Percentiles rank a stretch among this genome's conserved stretches.
phyloP scores from a whole-genome alignment of 169 alveolate genomes.

The Cryptosporidium ryanae region DNA sequence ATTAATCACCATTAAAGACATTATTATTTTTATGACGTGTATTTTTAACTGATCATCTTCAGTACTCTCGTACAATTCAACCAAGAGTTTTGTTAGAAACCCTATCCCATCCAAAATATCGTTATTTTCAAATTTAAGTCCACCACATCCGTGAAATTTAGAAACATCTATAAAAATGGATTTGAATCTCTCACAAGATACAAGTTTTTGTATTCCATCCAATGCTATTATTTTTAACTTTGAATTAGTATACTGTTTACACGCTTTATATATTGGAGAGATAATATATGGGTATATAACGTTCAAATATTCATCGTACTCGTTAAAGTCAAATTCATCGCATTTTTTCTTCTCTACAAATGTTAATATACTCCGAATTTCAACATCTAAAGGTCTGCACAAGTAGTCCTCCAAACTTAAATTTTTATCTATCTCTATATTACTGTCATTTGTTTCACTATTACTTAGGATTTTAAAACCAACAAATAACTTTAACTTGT shows the following conservation, averaged over 20 bases:
- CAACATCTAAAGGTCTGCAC: conserved; percentile 4
- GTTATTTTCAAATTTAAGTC: background rate
- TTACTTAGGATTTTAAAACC: conserved; percentile 13
- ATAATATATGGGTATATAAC: conserved; percentile 40
- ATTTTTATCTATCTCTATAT: conserved; percentile 14
- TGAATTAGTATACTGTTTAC: conserved; percentile 28
- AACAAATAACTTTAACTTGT: conserved; percentile 46
- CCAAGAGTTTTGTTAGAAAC: conserved; percentile 14
- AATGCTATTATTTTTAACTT: conserved; percentile 22
- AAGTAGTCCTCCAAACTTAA: conserved; percentile 9
- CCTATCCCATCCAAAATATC: conserved; percentile 10
- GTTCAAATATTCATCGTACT: conserved; percentile 24
- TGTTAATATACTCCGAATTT: conserved; percentile 12
- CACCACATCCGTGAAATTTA: conserved; percentile 42
- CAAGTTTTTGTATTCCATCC: conserved; percentile 58
- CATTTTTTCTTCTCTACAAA: conserved; percentile 30
- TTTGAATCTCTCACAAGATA: conserved; percentile 16
- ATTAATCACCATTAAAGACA: conserved; percentile 19
- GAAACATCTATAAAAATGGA: conserved; percentile 3
- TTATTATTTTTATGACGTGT: conserved; percentile 10
- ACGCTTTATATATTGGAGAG: conserved; percentile 45
- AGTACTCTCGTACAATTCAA: conserved; percentile 24
- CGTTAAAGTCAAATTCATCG: conserved; percentile 1
- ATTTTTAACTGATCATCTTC: conserved; percentile 18
- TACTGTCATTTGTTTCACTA: conserved; percentile 10